These are phyloP conservation scores for Entelexis sorbosivorans DNA, from an alignment of 1,139 yeast genomes.

Conservation along the genomic window DNA sequence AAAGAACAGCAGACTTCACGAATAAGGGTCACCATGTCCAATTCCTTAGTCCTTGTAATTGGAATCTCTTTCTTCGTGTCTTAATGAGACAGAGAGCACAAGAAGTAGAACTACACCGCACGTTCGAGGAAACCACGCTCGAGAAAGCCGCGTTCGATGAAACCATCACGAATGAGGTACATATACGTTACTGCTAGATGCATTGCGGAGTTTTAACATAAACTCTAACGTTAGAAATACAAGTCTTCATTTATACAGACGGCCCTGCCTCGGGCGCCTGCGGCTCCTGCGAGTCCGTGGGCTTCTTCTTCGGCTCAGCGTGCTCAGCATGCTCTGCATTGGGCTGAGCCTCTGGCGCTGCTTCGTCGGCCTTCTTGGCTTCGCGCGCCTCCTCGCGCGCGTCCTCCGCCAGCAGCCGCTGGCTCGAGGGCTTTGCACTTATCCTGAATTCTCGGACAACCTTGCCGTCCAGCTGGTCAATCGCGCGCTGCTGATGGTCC, in stretches of 20 bases:
- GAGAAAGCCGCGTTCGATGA: too few relatives aligned
- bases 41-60: too few relatives aligned
- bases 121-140: too few relatives aligned
- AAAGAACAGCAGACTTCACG: too few relatives aligned
- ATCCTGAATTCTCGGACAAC: conserved; percentile 29
- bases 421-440: conserved; percentile 8
- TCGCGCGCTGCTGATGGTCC: conserved; percentile 37
- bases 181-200: neutral
- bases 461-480: conserved; percentile 35
- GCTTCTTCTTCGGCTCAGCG: conserved; percentile 5
- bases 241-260: neutral
- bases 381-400: conserved; percentile 1
- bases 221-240: neutral
- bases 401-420: conserved; percentile 1
- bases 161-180: too few relatives aligned
- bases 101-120: neutral
- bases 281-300: neutral
- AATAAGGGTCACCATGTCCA: too few relatives aligned
- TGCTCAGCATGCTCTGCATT: conserved; percentile 5
- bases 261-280: neutral
- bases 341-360: conserved; percentile 5
- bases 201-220: too few relatives aligned
- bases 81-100: too few relatives aligned
- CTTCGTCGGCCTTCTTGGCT: neutral
- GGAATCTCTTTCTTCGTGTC: too few relatives aligned